A percentile compares a stretch with the other conserved stretches of the same genome.
Evolutionary conservation across 176 grass and related monocot species (phyloP).

Genomic region (Luzula sylvatica): DNA sequence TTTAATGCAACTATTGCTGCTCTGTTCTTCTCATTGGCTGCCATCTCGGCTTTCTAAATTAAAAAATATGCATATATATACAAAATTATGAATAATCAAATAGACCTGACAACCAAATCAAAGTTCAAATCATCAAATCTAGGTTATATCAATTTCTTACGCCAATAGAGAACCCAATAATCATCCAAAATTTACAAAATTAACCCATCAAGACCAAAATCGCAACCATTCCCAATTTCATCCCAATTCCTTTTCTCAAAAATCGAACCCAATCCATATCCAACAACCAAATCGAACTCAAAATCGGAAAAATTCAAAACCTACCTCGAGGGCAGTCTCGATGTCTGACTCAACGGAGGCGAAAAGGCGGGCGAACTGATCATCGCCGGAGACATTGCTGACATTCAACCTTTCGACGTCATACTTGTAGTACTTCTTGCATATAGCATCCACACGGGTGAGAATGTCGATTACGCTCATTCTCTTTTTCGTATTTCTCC

Average conservation of each 20-base stretch:
- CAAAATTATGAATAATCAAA: background rate
- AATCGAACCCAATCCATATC: background rate
- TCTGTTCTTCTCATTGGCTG: slow-evolving; percentile 69
- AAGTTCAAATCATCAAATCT: no score
- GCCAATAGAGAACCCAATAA: background rate
- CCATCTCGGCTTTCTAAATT: slow-evolving; percentile 75
- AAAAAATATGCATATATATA: background rate
- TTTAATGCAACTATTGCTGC: slow-evolving; percentile 68
- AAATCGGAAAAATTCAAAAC: slow-evolving; percentile 15
- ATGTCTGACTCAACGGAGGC: slow-evolving; percentile 70
- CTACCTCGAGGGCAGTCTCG: slow-evolving; percentile 59
- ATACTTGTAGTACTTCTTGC: slow-evolving; percentile 97
- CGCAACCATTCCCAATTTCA: no score
- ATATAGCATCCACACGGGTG: slow-evolving; percentile 89
- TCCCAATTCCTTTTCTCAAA: no score
- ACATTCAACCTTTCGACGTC: slow-evolving; percentile 72
- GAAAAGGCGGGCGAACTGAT: slow-evolving; percentile 89
- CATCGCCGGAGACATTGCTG: slow-evolving; percentile 86
- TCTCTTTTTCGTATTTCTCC: background rate
- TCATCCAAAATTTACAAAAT: slow-evolving; percentile 4
- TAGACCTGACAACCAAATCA: background rate
- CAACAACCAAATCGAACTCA: slow-evolving; percentile 8
- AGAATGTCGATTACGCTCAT: slow-evolving; percentile 90
- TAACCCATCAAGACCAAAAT: no score
- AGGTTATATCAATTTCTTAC: no score